phyloP scores from a whole-genome alignment of 371 early-diverging fungal species.

The Mortierella sp. region DNA sequence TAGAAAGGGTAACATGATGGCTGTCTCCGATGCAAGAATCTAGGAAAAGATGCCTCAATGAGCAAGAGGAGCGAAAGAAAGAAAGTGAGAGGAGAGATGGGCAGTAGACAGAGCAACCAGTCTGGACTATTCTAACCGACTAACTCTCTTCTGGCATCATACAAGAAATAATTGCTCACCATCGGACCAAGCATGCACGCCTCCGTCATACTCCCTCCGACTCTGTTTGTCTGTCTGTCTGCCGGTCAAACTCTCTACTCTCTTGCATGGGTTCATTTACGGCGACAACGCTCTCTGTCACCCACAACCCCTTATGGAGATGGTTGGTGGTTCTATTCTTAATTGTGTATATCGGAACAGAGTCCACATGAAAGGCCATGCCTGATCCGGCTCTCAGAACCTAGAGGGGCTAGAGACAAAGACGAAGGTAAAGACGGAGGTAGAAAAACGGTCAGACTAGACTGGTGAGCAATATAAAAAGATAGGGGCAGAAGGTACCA shows the following conservation, averaged over 20 bases:
- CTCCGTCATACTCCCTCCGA: not conserved
- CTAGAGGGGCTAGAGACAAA: not conserved
- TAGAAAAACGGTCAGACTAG: not conserved
- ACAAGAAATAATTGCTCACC: not conserved
- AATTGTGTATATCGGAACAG: not conserved
- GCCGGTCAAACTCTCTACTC: not conserved
- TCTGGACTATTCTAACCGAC: not conserved
- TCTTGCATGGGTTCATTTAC: not conserved
- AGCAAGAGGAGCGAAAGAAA: no score
- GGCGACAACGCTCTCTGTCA: not conserved
- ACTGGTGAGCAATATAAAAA: not conserved
- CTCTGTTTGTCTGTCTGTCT: not conserved
- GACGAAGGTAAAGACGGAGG: not conserved
- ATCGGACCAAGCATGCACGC: not conserved
- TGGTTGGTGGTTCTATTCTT: not conserved
- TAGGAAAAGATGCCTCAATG: not conserved
- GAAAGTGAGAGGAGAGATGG: not conserved
- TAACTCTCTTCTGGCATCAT: not conserved
- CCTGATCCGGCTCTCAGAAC: conserved; percentile 3
- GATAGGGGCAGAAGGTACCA: not conserved
- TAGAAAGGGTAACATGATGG: no score
- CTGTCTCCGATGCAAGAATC: not conserved
- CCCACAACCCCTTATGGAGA: not conserved
- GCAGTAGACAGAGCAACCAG: not conserved
- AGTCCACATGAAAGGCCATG: not conserved